These are phyloP conservation scores for Ottelia alismoides DNA, from an alignment of 106 monocot genomes.

Conservation along the genomic window DNA sequence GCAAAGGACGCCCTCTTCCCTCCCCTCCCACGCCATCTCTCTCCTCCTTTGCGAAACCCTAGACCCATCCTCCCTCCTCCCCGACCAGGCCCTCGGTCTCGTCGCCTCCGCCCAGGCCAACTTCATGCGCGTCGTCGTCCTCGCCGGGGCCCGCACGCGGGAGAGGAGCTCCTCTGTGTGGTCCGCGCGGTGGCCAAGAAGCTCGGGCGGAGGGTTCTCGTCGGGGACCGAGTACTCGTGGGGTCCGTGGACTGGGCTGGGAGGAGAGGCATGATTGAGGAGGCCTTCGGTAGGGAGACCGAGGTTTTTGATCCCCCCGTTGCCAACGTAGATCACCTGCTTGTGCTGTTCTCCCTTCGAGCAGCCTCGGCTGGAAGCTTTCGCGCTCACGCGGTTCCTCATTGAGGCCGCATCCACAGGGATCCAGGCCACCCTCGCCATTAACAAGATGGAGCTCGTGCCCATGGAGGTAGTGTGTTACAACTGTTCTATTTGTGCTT, in stretches of 20 bases:
- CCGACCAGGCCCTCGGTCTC: slow-evolving; percentile 66
- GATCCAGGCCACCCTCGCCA: slow-evolving; percentile 53
- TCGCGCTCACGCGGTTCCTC: slow-evolving; percentile 70
- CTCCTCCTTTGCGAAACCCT: slow-evolving; percentile 4
- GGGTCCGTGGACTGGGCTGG: slow-evolving; percentile 70
- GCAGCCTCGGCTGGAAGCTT: slow-evolving; percentile 62
- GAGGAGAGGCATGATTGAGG: slow-evolving; percentile 83
- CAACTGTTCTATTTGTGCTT: neutral
- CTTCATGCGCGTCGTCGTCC: slow-evolving; percentile 81
- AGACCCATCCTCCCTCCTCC: slow-evolving; percentile 28
- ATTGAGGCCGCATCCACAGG: slow-evolving; percentile 88
- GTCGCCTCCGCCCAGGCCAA: slow-evolving; percentile 91
- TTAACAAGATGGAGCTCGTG: slow-evolving; percentile 81
- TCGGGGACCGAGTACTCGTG: slow-evolving; percentile 80
- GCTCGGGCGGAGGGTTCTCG: slow-evolving; percentile 67
- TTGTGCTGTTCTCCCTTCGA: slow-evolving; percentile 76
- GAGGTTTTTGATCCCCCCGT: slow-evolving; percentile 72
- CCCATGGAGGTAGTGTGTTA: slow-evolving; percentile 49
- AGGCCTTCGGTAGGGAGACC: slow-evolving; percentile 45
- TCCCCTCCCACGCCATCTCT: slow-evolving; percentile 10
- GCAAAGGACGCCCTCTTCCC: too few species aligned
- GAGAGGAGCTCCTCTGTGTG: slow-evolving; percentile 75
- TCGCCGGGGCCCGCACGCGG: slow-evolving; percentile 27
- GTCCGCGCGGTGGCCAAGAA: slow-evolving; percentile 85
- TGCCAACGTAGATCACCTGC: slow-evolving; percentile 72